Conservation (phyloP, 129 eudicot species). For the Saussurea involucrata region DNA sequence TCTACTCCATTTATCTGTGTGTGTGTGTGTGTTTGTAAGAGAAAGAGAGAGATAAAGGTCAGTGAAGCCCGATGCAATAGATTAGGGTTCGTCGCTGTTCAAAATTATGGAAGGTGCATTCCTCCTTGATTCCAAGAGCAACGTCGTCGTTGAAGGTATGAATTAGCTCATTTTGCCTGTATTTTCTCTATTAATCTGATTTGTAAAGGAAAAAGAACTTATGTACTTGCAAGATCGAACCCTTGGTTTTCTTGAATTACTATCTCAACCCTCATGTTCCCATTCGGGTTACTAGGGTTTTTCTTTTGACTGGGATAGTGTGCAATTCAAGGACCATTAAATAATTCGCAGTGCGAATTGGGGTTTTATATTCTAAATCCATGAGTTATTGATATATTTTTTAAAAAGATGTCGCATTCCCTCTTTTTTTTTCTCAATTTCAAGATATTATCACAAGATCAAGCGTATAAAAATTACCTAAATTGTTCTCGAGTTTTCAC, state of each 20-base stretch:
- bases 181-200: neutral
- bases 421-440: neutral
- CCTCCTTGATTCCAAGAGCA: conserved; percentile 2
- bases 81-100: conserved; percentile 15
- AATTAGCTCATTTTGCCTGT: neutral
- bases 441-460: neutral
- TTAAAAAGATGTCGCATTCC: neutral
- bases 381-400: neutral
- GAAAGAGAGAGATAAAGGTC: neutral
- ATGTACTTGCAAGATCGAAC: neutral
- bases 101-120: conserved; percentile 21
- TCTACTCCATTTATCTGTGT: neutral
- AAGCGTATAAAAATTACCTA: neutral
- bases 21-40: neutral
- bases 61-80: neutral
- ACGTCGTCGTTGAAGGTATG: conserved; percentile 17
- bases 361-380: conserved; percentile 1
- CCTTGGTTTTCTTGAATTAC: neutral
- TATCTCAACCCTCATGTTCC: neutral
- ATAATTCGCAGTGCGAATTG: conserved; percentile 4
- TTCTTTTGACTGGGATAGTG: neutral
- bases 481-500: neutral
- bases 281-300: conserved; percentile 1
- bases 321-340: neutral
- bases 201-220: neutral